Conservation (phyloP, 768 basidiomycete genomes). For the Kwoniella sp. region DNA sequence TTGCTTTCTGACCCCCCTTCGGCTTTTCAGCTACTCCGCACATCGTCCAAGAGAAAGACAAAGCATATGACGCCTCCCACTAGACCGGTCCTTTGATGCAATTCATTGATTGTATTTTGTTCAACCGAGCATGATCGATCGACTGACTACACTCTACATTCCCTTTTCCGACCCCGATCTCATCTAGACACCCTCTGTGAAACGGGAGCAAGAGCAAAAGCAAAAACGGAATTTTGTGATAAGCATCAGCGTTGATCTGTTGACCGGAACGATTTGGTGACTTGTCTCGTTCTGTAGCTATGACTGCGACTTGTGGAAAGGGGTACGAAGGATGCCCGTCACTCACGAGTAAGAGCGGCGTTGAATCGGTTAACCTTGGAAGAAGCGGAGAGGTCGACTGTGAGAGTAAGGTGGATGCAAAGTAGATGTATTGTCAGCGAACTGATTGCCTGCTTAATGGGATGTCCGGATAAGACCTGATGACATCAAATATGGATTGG, state of each 20-base stretch:
- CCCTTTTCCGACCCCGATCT: background rate
- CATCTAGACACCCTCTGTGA: background rate
- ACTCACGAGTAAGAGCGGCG: slow-evolving; percentile 77
- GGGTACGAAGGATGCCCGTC: slow-evolving; percentile 3
- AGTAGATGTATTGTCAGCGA: background rate
- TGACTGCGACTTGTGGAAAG: background rate
- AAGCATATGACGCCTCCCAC: background rate
- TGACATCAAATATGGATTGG: too few species aligned
- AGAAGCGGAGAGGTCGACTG: slow-evolving; percentile 84
- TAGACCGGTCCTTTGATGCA: slow-evolving; percentile 5
- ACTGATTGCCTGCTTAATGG: background rate
- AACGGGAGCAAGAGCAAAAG: background rate
- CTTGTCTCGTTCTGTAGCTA: too few species aligned
- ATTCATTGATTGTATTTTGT: slow-evolving; percentile 3
- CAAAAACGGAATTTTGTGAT: background rate
- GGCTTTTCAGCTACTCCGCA: too few species aligned
- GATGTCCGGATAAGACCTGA: background rate
- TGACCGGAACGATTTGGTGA: too few species aligned
- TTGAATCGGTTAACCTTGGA: slow-evolving; percentile 95
- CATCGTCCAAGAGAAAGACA: too few species aligned
- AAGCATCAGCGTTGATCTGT: too few species aligned
- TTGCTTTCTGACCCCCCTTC: too few species aligned
- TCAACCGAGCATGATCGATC: slow-evolving; percentile 1
- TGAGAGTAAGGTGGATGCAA: slow-evolving; percentile 5
- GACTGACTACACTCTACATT: background rate